These are phyloP conservation scores for Pythium folliculosum DNA, from an alignment of 352 stramenopile species.

Conservation along the genomic window DNA sequence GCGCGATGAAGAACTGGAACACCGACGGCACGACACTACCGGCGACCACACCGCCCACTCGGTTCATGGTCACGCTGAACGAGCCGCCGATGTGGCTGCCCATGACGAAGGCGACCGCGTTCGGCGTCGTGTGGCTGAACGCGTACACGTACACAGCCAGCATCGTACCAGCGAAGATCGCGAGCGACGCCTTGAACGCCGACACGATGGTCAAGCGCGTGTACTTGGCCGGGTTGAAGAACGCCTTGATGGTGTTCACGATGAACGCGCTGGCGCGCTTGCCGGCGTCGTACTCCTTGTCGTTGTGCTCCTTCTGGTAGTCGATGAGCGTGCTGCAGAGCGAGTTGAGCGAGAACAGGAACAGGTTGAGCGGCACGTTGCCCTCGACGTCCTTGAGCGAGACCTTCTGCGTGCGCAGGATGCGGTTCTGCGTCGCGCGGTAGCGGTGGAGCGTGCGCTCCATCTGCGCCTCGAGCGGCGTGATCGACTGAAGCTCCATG, in stretches of 20 bases:
- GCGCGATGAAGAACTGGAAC: slow-evolving; percentile 83
- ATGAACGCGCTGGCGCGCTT: slow-evolving; percentile 59
- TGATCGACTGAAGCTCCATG: slow-evolving; percentile 50
- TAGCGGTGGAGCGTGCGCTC: slow-evolving; percentile 67
- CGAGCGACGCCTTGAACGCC: slow-evolving; percentile 56
- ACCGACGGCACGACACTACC: slow-evolving; percentile 81
- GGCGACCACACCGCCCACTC: slow-evolving; percentile 80
- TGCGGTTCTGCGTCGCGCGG: slow-evolving; percentile 54
- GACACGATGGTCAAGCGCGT: slow-evolving; percentile 39
- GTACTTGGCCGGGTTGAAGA: slow-evolving; percentile 55
- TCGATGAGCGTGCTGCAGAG: slow-evolving; percentile 78
- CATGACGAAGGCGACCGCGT: slow-evolving; percentile 76
- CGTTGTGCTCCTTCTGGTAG: slow-evolving; percentile 67
- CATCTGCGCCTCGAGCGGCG: slow-evolving; percentile 63
- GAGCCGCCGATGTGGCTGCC: slow-evolving; percentile 75
- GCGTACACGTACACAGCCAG: slow-evolving; percentile 75
- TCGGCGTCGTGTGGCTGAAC: slow-evolving; percentile 65
- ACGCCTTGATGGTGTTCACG: slow-evolving; percentile 41
- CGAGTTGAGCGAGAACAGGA: slow-evolving; percentile 84
- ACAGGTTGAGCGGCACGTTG: slow-evolving; percentile 82
- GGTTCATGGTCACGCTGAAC: slow-evolving; percentile 82
- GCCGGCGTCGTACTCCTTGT: slow-evolving; percentile 48
- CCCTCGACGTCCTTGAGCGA: slow-evolving; percentile 70
- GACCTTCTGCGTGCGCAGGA: slow-evolving; percentile 52
- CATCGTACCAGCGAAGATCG: slow-evolving; percentile 67